Evolutionary conservation across 352 stramenopile species (phyloP), one percentile per base, ranked within the genome.

Genomic region (Phytophthora cajani): DNA sequence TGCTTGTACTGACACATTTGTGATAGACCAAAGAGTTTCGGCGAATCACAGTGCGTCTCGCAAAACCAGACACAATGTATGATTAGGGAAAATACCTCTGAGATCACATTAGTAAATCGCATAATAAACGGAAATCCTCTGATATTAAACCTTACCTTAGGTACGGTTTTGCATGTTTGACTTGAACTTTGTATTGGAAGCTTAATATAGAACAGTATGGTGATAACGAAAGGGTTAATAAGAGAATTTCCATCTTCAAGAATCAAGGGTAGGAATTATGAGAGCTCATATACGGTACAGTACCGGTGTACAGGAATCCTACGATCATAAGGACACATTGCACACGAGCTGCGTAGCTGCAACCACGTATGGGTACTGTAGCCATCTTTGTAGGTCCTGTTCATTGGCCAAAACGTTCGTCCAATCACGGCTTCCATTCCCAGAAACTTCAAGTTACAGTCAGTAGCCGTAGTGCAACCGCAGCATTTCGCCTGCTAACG

Each of bases 121-220:
- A 42, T 42, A 42, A 42, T 42, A 42, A 42, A 42, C 36, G 40
- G 1, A 47, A 47, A 47, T 7, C 40, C 40, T 47, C 40, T 47
- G 5, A 17, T 6, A 5, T 17, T 47, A 47, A 47, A 47, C 40
- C 40, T n/a, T 47, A 47, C 40, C 10, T 47, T 47, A 47, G 10
- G 40, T 47, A 47, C 40, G 40, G 12, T 47, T 47, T 47, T 42
- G 36, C 36, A 42, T 2, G 36, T 42, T 42, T 42, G 36, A 47
- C 40, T 47, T 47, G 12, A 47, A 47, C 36, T 42, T 47, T 17
- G 12, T n/a, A 17, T 47, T 17, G 12, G 12, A 47, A 47, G 10
- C 40, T 47, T 47, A 47, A 47, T 47, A 47, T 47, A 47, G 40
- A 47, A 47, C 40, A 47, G 11, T 47, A 47, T 47, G 40, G 40